Evolutionary conservation across 176 grass and related monocot species (phyloP).

Genomic region (Areca catechu): DNA sequence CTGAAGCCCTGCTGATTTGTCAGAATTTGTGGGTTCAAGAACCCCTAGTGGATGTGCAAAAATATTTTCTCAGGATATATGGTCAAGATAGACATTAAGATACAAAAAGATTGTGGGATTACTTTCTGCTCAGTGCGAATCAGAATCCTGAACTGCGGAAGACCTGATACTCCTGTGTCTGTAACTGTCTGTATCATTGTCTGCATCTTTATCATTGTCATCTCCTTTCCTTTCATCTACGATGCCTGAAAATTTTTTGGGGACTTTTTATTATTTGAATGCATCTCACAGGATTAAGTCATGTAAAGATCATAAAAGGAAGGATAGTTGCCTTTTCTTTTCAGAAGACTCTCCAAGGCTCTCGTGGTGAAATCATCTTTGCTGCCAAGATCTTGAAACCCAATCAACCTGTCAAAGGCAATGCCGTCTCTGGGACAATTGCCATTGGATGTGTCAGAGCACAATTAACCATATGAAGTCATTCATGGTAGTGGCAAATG

Average conservation of each 20-base stretch:
- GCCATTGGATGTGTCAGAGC: background rate
- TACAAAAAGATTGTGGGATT: no score
- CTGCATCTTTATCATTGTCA: conserved; percentile 24
- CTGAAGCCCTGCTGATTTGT: no score
- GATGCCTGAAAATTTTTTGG: conserved; percentile 43
- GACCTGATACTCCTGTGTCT: conserved; percentile 64
- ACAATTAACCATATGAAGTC: no score
- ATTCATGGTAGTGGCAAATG: no score
- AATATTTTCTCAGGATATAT: no score
- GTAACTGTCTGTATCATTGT: conserved; percentile 28
- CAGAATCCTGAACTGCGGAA: conserved; percentile 47
- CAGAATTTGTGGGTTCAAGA: no score
- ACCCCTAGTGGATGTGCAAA: no score
- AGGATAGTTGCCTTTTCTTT: conserved; percentile 48
- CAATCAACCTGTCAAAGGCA: conserved; percentile 56
- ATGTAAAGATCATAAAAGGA: background rate
- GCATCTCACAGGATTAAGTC: background rate
- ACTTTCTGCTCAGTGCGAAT: conserved; percentile 31
- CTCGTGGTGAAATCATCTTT: conserved; percentile 87
- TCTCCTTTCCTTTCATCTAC: conserved; percentile 70
- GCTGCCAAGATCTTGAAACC: conserved; percentile 73
- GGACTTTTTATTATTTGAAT: background rate
- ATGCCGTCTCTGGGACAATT: conserved; percentile 59
- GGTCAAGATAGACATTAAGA: no score
- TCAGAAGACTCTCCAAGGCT: conserved; percentile 68